Conservation (phyloP, 1,284 basidiomycete species). For the Ceratobasidium sp. region DNA sequence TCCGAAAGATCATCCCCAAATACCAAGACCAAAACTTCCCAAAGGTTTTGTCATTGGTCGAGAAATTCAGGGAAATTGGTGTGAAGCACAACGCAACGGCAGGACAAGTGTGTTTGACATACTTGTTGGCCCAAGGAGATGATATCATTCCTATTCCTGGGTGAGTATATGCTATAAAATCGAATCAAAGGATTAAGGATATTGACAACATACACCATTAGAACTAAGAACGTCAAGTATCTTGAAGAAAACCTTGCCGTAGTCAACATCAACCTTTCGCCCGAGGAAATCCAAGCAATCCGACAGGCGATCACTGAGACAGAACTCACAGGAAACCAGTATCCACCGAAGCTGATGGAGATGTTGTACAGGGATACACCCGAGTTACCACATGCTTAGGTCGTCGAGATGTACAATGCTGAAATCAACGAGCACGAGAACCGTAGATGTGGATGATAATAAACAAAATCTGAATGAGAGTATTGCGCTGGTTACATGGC, state of each 20-base stretch:
- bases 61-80: constrained; percentile 62
- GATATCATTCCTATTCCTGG: constrained; percentile 59
- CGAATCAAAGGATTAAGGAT: not conserved
- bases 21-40: constrained; percentile 67
- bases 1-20: constrained; percentile 40
- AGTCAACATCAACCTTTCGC: constrained; percentile 56
- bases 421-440: no score
- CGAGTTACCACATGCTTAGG: not conserved
- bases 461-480: no score
- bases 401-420: not conserved
- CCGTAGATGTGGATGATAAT: no score
- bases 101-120: constrained; percentile 61
- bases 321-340: constrained; percentile 47
- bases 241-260: constrained; percentile 61
- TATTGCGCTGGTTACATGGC: no score
- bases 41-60: constrained; percentile 67
- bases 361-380: constrained; percentile 37
- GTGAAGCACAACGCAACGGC: constrained; percentile 54
- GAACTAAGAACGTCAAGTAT: constrained; percentile 54
- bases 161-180: not conserved
- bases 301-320: constrained; percentile 57
- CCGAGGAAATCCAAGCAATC: constrained; percentile 58
- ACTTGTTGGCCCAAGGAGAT: constrained; percentile 57
- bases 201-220: not conserved
- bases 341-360: constrained; percentile 18